phyloP scores from a whole-genome alignment of 495 filamentous ascomycete genomes.

The Pseudoneurospora amorphoporcata region DNA sequence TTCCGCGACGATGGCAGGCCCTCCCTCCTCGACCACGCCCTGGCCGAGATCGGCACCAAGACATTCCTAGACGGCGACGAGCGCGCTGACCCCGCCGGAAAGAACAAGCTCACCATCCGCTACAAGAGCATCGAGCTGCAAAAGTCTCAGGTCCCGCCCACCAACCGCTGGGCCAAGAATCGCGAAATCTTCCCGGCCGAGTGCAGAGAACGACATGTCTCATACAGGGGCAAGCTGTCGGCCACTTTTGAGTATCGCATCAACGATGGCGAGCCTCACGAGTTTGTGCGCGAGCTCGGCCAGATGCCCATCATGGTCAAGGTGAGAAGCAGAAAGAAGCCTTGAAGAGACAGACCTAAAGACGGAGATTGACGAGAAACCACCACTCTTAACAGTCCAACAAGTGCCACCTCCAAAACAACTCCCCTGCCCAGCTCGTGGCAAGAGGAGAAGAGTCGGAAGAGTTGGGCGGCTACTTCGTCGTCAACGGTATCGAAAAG shows the following conservation, averaged over 20 bases:
- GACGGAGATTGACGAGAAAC: background rate
- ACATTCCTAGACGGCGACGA: constrained; percentile 71
- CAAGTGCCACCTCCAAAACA: constrained; percentile 77
- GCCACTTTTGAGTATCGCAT: constrained; percentile 71
- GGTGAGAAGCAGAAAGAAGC: constrained; percentile 30
- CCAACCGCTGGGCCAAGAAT: constrained; percentile 72
- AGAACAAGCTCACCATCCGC: constrained; percentile 63
- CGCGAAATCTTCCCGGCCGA: constrained; percentile 85
- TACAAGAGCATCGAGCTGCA: constrained; percentile 70
- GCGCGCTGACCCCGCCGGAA: constrained; percentile 39
- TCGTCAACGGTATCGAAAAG: constrained; percentile 95
- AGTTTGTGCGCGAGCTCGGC: constrained; percentile 73
- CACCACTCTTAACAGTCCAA: constrained; percentile 48
- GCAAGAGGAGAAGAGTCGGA: constrained; percentile 84
- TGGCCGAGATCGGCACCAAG: constrained; percentile 86
- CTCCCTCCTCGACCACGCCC: constrained; percentile 60
- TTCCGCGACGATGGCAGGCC: constrained; percentile 52
- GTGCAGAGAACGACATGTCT: constrained; percentile 85
- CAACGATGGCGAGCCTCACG: constrained; percentile 74
- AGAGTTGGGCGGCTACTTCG: constrained; percentile 86
- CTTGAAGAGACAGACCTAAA: background rate
- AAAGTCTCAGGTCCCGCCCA: constrained; percentile 59
- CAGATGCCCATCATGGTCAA: constrained; percentile 88
- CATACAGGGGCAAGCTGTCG: constrained; percentile 79
- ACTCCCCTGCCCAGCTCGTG: constrained; percentile 72